A percentile compares a stretch with the other conserved stretches of the same genome.
Conservation (phyloP, 2,329 filamentous ascomycete genomes). For the Cladobotryum protrusum region DNA sequence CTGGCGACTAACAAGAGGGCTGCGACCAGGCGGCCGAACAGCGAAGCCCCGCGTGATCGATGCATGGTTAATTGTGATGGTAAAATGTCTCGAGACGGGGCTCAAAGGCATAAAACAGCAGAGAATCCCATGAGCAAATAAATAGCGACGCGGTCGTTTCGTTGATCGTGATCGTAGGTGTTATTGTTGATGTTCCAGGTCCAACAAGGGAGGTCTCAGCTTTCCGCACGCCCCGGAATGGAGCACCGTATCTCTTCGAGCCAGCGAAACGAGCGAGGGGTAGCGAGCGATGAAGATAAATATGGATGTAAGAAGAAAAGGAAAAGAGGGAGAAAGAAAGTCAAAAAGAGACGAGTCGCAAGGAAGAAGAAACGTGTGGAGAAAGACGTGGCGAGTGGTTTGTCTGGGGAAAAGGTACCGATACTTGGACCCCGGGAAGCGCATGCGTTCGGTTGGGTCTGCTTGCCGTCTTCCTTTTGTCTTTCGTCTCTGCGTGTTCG, state of each 20-base stretch:
- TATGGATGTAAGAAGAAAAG: constrained; percentile 7
- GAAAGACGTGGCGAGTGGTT: constrained; percentile 6
- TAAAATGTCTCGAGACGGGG: constrained; percentile 8
- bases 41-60: constrained; percentile 10
- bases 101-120: constrained; percentile 1
- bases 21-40: constrained; percentile 17
- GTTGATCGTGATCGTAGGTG: neutral
- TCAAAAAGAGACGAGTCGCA: constrained; percentile 4
- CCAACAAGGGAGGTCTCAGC: neutral
- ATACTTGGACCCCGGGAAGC: constrained; percentile 7
- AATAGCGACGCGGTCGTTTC: neutral
- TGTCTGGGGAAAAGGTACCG: neutral
- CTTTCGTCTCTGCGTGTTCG: too few species aligned
- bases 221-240: neutral
- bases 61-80: constrained; percentile 16
- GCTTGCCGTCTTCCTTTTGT: neutral
- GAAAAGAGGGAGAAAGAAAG: constrained; percentile 8
- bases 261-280: constrained; percentile 9
- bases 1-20: constrained; percentile 20
- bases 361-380: constrained; percentile 5
- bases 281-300: constrained; percentile 8
- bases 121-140: constrained; percentile 3
- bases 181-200: neutral
- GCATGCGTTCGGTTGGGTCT: constrained; percentile 4
- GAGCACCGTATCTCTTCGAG: neutral